Evolutionary conservation across 2,329 filamentous ascomycete species (phyloP), one percentile per base, ranked within the genome.

Genomic region (Aspergillus hiratsukae): DNA sequence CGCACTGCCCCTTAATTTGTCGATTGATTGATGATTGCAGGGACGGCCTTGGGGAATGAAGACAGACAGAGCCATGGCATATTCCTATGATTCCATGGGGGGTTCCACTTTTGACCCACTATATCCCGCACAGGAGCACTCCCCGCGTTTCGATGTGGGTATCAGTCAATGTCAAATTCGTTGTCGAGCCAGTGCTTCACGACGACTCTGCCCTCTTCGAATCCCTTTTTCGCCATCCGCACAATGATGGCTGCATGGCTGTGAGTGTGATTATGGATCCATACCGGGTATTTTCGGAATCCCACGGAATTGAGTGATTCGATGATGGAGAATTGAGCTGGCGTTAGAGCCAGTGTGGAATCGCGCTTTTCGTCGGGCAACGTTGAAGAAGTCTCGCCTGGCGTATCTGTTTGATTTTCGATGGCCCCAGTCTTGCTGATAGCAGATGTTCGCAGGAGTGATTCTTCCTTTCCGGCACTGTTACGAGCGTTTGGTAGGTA

Each of bases 191-290:
- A 97, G 75, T 97, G 93, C 66, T 80, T 82, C 55, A 94, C 77
- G 35, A 97, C 90, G 11, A 89, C 71, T 67, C 82, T 84, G 0
- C 93, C 93, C 73, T 97, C 92, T 2, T 82, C 79, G 65, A 91
- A 95, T 52, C 81, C 77, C 69, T 84, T 86, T 41, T 88, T 83
- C 56, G 72, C 72, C 59, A 80, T 83, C 40, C 93, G 83, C 37
- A 95, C 86, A 61, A 97, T 90, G 49, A 97, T 96, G 3, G 92
- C 92, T 0, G 92, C 93, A 72, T 97, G 93, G 58, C 84, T 90
- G 69, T 96, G 90, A n/a, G 80, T 76, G 54, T 85, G 81, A 5
- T 91, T 88, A 55, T 78, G 76, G 55, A 79, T 79, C 57, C 77
- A 72, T 9, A 79, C 82, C 0, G 81, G 81, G 61, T 81, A 83